Percentiles rank a stretch among this genome's conserved stretches.
Conservation (phyloP, 2,329 filamentous ascomycete species). For the Fusarium keratoplasticum region DNA sequence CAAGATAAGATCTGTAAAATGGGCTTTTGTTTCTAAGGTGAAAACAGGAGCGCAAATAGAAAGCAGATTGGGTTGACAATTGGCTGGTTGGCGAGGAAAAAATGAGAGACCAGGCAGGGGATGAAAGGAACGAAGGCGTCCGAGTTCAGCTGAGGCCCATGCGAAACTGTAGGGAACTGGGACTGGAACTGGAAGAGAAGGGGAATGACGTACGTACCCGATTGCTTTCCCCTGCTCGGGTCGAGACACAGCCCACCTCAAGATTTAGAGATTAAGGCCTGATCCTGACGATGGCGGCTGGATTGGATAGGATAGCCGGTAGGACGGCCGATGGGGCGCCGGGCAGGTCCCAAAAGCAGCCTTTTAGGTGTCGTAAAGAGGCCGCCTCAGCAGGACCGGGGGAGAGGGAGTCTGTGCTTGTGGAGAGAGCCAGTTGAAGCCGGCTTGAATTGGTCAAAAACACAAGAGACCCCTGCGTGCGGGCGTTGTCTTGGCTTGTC, state of each 20-base stretch:
- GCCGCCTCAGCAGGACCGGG: constrained; percentile 6
- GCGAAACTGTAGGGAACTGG: not conserved
- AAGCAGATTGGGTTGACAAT: not conserved
- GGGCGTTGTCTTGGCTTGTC: constrained; percentile 5
- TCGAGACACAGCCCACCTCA: constrained; percentile 30
- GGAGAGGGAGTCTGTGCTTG: constrained; percentile 18
- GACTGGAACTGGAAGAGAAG: not conserved
- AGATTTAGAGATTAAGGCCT: constrained; percentile 31
- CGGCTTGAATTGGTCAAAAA: not conserved
- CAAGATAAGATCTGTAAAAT: constrained; percentile 17
- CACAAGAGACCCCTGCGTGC: not conserved
- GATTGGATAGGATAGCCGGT: not conserved
- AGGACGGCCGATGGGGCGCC: constrained; percentile 9
- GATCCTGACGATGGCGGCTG: not conserved
- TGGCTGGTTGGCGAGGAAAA: constrained; percentile 1
- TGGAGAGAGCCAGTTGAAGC: constrained; percentile 5
- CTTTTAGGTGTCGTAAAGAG: constrained; percentile 4
- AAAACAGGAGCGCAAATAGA: not conserved
- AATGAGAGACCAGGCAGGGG: constrained; percentile 9
- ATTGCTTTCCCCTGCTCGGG: constrained; percentile 15
- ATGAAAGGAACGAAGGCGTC: constrained; percentile 24
- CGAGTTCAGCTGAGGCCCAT: not conserved
- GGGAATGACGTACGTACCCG: constrained; percentile 24
- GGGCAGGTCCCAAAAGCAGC: constrained; percentile 8
- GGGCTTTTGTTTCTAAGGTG: not conserved